Conservation (phyloP, 2,329 filamentous ascomycete species). For the Plenodomus biglobosus region DNA sequence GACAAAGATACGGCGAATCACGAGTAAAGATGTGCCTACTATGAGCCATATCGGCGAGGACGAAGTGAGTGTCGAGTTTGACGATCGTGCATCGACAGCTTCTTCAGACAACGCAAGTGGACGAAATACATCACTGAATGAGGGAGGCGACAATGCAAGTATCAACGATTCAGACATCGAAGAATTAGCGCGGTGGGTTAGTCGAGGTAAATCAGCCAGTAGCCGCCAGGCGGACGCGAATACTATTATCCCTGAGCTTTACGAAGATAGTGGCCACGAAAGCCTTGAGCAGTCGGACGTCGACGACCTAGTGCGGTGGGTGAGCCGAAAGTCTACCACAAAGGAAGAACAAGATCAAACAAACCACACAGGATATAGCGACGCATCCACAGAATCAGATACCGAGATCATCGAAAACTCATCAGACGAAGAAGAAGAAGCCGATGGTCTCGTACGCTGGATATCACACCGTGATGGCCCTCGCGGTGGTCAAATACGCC, state of each 20-base stretch:
- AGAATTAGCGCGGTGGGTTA: slow-evolving; percentile 40
- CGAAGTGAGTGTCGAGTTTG: slow-evolving; percentile 12
- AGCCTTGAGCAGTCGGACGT: slow-evolving; percentile 37
- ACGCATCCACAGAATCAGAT: slow-evolving; percentile 36
- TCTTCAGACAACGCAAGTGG: slow-evolving; percentile 26
- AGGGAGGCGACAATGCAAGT: slow-evolving; percentile 19
- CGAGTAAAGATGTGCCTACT: slow-evolving; percentile 29
- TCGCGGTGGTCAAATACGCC: slow-evolving; percentile 24
- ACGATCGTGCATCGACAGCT: slow-evolving; percentile 27
- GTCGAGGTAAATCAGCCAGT: slow-evolving; percentile 31
- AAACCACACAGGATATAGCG: slow-evolving; percentile 21
- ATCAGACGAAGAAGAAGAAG: slow-evolving; percentile 21
- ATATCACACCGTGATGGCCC: slow-evolving; percentile 25
- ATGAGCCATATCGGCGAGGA: slow-evolving; percentile 31
- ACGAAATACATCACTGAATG: slow-evolving; percentile 2
- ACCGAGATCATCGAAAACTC: slow-evolving; percentile 17
- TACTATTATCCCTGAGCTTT: slow-evolving; percentile 1
- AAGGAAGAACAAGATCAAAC: not conserved
- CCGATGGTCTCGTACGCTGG: slow-evolving; percentile 30
- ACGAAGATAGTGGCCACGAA: slow-evolving; percentile 29
- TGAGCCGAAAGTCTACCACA: slow-evolving; percentile 21
- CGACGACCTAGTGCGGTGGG: slow-evolving; percentile 34
- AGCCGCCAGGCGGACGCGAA: slow-evolving; percentile 24
- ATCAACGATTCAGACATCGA: slow-evolving; percentile 39
- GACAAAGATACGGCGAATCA: slow-evolving; percentile 30